Base-by-base conservation (phyloP, 2,329 filamentous ascomycete species). In the Grosmannia huntii region DNA sequence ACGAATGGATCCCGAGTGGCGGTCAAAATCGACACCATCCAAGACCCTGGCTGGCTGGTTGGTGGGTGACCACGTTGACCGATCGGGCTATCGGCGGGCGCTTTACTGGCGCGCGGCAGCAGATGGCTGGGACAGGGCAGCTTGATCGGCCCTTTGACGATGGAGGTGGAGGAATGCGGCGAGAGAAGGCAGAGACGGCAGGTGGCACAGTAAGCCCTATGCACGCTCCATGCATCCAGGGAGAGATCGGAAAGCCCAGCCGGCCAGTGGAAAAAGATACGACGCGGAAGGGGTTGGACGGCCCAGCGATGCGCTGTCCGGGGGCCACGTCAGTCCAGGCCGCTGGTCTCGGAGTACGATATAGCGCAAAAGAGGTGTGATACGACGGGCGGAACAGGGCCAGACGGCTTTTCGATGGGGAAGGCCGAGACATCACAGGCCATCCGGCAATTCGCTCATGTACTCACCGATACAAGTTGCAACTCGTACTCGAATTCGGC, bases 81-180 rank as follows among this genome's bases (percentile, higher is more conserved):
- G 51, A n/a, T 19, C 21, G 53, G 33, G 21, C 21, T 5, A 23
- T 25, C n/a, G 27, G 33, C 57, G 31, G 57, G 14, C 53, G 23
- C 33, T 36, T 21, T 50, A 33, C 58, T 57, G 58, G 54, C 58
- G 54, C 58, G 57, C 57, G 57, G 57, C 49, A 53, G 53, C 28
- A 54, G 54, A 50, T 38, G 53, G 57, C 48, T 56, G 48, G 57
- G 21, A 19, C 23, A 25, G 16, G 46, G 25, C 46, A 10, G 21
- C 46, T 11, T 21, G 46, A 49, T n/a, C 41, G 19, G 14, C 19
- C 4, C 4, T n/a, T 44, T 44, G 41, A 44, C 36, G 12, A 38
- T 19, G 28, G 12, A 28, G n/a, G 16, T 2, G 14, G 31, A 33
- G 31, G 31, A 33, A 33, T 33, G 31, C 31, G 31, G 31, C 31